A percentile compares a stretch with the other conserved stretches of the same genome.
Conservation (phyloP, 768 basidiomycete genomes). For the Hypsizygus marmoreus region DNA sequence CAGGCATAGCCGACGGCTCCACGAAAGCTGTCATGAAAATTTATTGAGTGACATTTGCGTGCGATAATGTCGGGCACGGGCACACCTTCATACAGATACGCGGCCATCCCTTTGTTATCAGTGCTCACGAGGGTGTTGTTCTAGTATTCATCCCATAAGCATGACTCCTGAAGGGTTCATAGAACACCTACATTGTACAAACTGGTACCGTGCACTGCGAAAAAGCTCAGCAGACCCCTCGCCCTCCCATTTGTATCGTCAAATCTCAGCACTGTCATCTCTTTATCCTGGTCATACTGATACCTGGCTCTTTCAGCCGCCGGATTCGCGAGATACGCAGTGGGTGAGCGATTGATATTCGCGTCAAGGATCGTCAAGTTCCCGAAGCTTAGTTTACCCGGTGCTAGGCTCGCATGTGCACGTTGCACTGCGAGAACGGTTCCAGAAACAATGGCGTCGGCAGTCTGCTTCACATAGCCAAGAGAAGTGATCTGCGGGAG, state of each 20-base stretch:
- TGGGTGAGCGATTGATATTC: constrained; percentile 76
- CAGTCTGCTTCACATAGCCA: constrained; percentile 73
- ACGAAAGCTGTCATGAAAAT: constrained; percentile 55
- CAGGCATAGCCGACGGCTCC: constrained; percentile 68
- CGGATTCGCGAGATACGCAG: constrained; percentile 77
- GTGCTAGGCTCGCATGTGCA: constrained; percentile 63
- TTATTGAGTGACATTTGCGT: too few species aligned
- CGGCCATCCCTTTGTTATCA: constrained; percentile 89
- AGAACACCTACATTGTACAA: constrained; percentile 59
- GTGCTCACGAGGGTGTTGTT: constrained; percentile 82
- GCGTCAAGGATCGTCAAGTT: constrained; percentile 70
- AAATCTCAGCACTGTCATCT: constrained; percentile 67
- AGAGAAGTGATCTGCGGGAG: constrained; percentile 76
- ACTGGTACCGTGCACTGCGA: constrained; percentile 79
- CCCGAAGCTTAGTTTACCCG: constrained; percentile 62
- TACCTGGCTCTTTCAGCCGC: constrained; percentile 67
- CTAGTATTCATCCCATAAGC: constrained; percentile 32
- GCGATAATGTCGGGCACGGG: not conserved
- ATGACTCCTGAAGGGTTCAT: not conserved
- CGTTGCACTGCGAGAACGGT: constrained; percentile 68
- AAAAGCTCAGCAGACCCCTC: constrained; percentile 73
- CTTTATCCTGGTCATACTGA: constrained; percentile 73
- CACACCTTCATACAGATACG: constrained; percentile 73
- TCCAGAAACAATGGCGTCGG: constrained; percentile 70
- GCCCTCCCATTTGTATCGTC: constrained; percentile 58